These are phyloP conservation scores for Penicillium sp. DNA, from an alignment of 2,329 filamentous ascomycete species.

Conservation along the genomic window DNA sequence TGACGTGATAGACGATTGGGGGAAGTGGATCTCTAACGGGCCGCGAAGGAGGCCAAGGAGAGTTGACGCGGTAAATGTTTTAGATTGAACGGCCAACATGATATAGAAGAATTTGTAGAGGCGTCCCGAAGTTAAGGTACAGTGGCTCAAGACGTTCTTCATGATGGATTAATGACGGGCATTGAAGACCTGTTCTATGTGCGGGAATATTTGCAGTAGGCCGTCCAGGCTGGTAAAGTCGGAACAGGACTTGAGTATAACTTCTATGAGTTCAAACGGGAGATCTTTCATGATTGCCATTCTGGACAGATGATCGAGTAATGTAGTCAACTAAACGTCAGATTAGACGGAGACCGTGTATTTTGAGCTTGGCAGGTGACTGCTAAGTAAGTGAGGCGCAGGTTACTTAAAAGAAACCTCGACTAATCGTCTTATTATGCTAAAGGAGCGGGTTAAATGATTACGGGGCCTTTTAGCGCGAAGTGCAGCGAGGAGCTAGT, in stretches of 20 bases:
- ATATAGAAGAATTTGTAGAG: neutral
- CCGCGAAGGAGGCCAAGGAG: neutral
- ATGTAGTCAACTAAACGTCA: too few species aligned
- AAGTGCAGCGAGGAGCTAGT: too few species aligned
- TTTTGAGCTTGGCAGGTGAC: too few species aligned
- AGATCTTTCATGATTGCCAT: neutral
- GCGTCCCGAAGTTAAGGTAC: neutral
- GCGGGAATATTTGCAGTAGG: neutral
- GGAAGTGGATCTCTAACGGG: neutral
- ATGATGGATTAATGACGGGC: neutral
- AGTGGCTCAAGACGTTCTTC: neutral
- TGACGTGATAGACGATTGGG: neutral
- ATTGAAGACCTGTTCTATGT: neutral
- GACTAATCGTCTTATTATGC: too few species aligned
- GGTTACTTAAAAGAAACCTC: too few species aligned
- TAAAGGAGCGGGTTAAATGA: too few species aligned
- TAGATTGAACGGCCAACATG: neutral
- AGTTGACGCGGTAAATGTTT: neutral
- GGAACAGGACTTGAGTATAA: neutral
- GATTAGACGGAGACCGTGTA: too few species aligned
- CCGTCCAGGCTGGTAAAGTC: neutral
- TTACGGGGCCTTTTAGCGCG: too few species aligned
- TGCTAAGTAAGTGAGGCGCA: too few species aligned
- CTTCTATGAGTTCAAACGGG: neutral
- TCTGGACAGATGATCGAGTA: too few species aligned